Percentiles rank a stretch among this genome's conserved stretches.
These are phyloP conservation scores for Phytophthora boehmeriae DNA, from an alignment of 352 stramenopile genomes.

Conservation along the genomic window DNA sequence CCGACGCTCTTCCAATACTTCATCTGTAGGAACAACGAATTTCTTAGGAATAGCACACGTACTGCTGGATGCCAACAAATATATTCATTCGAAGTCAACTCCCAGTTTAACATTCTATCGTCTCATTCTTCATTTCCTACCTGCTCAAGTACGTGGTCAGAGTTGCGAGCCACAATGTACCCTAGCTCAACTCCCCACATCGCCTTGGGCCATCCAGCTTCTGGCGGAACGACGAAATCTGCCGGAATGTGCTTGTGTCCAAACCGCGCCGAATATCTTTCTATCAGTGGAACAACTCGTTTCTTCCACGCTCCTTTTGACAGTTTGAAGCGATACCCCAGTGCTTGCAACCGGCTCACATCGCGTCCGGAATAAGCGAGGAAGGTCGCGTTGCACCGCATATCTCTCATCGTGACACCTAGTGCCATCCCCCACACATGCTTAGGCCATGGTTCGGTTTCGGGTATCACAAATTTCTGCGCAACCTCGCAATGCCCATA, in stretches of 20 bases:
- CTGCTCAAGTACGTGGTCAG: no score
- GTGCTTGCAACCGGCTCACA: no score
- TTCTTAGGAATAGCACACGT: no score
- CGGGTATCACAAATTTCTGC: constrained; percentile 44
- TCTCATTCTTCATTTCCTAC: no score
- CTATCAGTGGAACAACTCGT: not conserved
- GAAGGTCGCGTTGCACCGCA: not conserved
- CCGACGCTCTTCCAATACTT: no score
- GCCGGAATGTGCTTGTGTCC: not conserved
- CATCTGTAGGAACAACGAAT: no score
- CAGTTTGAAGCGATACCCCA: not conserved
- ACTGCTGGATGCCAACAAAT: no score
- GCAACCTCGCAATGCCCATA: constrained; percentile 32
- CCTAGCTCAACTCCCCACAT: not conserved
- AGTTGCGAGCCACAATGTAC: no score
- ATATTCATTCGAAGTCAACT: no score
- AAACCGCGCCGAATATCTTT: not conserved
- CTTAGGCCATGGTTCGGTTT: constrained; percentile 33
- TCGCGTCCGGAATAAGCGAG: not conserved
- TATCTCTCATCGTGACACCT: constrained; percentile 4
- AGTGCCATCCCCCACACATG: constrained; percentile 34
- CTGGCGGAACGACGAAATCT: not conserved
- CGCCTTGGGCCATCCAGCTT: not conserved
- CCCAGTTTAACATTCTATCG: no score
- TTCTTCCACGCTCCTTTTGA: not conserved